Evolutionary conservation across 106 monocot genomes (phyloP), one percentile per base, ranked within the genome.

Genomic region (Acanthochlamys bracteata): DNA sequence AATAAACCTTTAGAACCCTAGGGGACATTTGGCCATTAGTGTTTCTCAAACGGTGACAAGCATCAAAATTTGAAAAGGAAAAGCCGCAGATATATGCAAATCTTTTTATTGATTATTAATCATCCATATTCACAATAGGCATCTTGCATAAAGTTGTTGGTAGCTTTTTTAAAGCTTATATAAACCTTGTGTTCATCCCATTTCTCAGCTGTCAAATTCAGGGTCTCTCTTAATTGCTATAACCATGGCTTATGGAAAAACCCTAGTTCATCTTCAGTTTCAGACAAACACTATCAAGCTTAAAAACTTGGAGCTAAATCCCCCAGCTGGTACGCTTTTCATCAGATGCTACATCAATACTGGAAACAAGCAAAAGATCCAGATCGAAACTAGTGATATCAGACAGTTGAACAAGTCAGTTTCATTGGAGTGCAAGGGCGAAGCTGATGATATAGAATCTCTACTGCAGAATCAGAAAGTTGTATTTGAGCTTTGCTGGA

Each of bases 1-100:
- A 24, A 24, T 21, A 8, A 3, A 17, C 57, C 12, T 25, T 57
- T 57, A 12, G 22, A 57, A 6, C 13, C 21, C 21, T 1, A 20
- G 25, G 57, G 21, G 57, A 4, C 57, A 57, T 22, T 20, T 57
- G 57, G n/a, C 57, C 57, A 24, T 57, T 57, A 25, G 57, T 22
- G 57, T 4, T 57, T 57, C 12, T 13, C 19, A 23, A 57, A 25
- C 12, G 57, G 2, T 57, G n/a, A 20, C 13, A 21, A 24, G 57
- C 57, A 57, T 24, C 1, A 57, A 12, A 17, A 21, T 22, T 12
- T 57, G n/a, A 57, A 17, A 57, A 57, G 25, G 12, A 21, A 25
- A 57, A 22, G n/a, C n/a, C n/a, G 3, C 1, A 57, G n/a, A 19
- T 24, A 57, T 57, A 24, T 17, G 20, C 21, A 24, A 13, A 20